Percentiles rank a stretch among this genome's conserved stretches.
Evolutionary conservation across 148 eudicot genomes (phyloP).

Genomic region (Vaccinium myrtillus): DNA sequence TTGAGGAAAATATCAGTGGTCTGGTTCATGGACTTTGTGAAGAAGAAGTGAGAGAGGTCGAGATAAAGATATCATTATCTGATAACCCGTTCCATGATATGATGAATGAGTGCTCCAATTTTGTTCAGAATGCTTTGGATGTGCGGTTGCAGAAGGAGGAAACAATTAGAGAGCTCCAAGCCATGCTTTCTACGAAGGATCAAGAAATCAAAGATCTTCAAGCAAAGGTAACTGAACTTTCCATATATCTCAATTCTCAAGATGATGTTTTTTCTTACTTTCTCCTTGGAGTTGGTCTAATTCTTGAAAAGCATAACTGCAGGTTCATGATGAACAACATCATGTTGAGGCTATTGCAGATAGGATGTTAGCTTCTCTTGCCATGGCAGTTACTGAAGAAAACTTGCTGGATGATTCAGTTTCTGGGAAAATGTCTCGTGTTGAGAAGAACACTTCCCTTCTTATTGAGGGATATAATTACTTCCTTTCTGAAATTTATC

Average conservation of each 20-base stretch:
- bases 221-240: conserved; percentile 52
- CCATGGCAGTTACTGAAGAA: conserved; percentile 50
- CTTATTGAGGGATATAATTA: conserved; percentile 68
- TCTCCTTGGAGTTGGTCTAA: conserved; percentile 31
- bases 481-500: conserved; percentile 69
- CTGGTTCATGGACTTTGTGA: conserved; percentile 22
- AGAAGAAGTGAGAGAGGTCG: conserved; percentile 31
- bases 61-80: conserved; percentile 17
- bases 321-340: conserved; percentile 50
- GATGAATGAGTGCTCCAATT: conserved; percentile 65
- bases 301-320: conserved; percentile 29
- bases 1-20: conserved; percentile 31
- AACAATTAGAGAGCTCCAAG: conserved; percentile 38
- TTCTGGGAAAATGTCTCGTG: conserved; percentile 52
- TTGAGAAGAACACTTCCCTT: conserved; percentile 54
- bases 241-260: conserved; percentile 48
- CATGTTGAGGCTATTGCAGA: conserved; percentile 49
- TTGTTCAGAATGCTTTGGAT: conserved; percentile 43
- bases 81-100: conserved; percentile 48
- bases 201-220: conserved; percentile 62
- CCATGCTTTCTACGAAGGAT: conserved; percentile 28
- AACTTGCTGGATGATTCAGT: conserved; percentile 50
- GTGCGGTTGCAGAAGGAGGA: conserved; percentile 30
- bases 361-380: conserved; percentile 59
- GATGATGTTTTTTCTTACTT: conserved; percentile 46